These are phyloP conservation scores for Leptographium flavum DNA, from an alignment of 2,329 filamentous ascomycete genomes.

Conservation along the genomic window DNA sequence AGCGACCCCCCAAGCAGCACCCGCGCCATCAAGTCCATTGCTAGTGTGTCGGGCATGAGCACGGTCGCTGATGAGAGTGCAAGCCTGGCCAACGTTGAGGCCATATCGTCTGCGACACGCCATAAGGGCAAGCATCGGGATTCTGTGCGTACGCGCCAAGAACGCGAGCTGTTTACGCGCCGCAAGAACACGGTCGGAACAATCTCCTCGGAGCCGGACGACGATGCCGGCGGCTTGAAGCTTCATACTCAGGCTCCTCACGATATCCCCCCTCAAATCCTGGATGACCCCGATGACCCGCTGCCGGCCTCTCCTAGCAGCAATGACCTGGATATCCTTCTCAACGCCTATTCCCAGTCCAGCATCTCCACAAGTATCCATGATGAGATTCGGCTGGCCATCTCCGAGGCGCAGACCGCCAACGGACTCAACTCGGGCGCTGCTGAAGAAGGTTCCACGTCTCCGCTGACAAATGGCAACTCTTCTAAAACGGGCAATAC, in stretches of 20 bases:
- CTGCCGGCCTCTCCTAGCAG: conserved; percentile 44
- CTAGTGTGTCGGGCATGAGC: conserved; percentile 66
- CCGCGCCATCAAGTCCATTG: conserved; percentile 76
- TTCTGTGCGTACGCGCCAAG: conserved; percentile 75
- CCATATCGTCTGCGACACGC: conserved; percentile 36
- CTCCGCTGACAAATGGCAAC: not conserved
- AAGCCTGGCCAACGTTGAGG: conserved; percentile 26
- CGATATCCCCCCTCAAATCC: conserved; percentile 37
- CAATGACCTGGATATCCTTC: conserved; percentile 71
- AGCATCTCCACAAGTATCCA: conserved; percentile 60
- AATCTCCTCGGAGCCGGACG: conserved; percentile 43
- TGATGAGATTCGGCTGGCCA: conserved; percentile 63
- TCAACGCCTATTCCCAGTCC: conserved; percentile 62
- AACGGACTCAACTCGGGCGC: conserved; percentile 51
- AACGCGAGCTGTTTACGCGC: conserved; percentile 78
- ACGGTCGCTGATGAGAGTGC: conserved; percentile 47
- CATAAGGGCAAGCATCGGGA: conserved; percentile 59
- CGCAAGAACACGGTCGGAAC: conserved; percentile 54
- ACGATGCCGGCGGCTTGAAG: conserved; percentile 35
- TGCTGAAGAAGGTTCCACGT: not conserved
- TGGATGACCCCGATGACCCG: conserved; percentile 56
- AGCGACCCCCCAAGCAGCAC: conserved; percentile 76
- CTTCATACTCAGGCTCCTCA: conserved; percentile 31
- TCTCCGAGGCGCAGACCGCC: conserved; percentile 47
- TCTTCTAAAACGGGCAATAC: conserved; percentile 33